Base-by-base conservation (phyloP, 257 asterid genomes). In the Petrea volubilis region DNA sequence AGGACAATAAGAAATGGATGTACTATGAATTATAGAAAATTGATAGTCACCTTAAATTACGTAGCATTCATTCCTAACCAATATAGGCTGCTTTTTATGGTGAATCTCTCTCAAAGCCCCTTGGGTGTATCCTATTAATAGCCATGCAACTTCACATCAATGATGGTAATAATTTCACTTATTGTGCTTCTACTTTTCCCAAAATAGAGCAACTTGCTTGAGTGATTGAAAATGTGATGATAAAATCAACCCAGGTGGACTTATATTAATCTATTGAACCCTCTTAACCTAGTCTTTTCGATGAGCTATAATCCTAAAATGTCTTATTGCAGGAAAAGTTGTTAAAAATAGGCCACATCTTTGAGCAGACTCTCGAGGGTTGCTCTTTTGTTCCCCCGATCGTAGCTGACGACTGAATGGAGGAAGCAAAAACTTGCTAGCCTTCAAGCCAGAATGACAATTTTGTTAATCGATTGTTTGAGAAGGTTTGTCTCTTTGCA, bases 291-390 rank as follows among this genome's bases (percentile, higher is more conserved):
- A 13, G n/a, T 65, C 7, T 8, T 36, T 31, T 10, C 25, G 43
- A 20, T 55, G 51, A 47, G 23, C 4, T 31, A 15, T 20, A 60
- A 24, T 71, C 47, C 57, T 27, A 18, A 43, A 43, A n/a, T n/a
- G n/a, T 40, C 17, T 68, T 55, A 43, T 76, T 86, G 86, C 95
- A 94, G 98, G 97, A 84, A 60, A 91, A 83, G 73, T 80, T 95
- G 78, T 86, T 95, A 40, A 88, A 78, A 72, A 83, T 91, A 6
- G 98, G 99, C 18, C 97, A 95, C 79, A 84, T 91, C 71, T 95
- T 95, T 51, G 98, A 95, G 90, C 98, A 94, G 78, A 94, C 99
- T 25, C 87, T 89, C 24, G 81, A 90, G 78, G 90, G 84, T 20
- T 74, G 75, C 72, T 81, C 86, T 31, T 85, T 88, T 63, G 59